A percentile compares a stretch with the other conserved stretches of the same genome.
Evolutionary conservation across 2,329 filamentous ascomycete genomes (phyloP).

Genomic region (Helminthosporium solani): DNA sequence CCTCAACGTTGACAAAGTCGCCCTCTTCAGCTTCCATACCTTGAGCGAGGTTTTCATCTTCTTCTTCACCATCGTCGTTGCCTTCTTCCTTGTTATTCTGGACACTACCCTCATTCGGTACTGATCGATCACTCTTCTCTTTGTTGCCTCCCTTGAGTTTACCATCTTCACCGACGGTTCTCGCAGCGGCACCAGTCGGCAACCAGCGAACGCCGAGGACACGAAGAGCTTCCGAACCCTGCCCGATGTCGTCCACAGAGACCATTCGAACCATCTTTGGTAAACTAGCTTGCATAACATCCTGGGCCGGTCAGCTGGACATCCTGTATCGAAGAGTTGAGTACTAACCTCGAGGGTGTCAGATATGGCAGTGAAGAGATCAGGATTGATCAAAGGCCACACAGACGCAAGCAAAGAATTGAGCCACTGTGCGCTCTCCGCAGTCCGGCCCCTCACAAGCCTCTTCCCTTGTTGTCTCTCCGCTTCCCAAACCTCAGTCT

Average conservation of each 20-base stretch:
- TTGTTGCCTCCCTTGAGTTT: conserved; percentile 53
- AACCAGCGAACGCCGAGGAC: conserved; percentile 73
- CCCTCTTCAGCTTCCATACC: conserved; percentile 76
- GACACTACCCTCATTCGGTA: conserved; percentile 47
- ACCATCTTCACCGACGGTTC: conserved; percentile 61
- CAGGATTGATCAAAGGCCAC: conserved; percentile 75
- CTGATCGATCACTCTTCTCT: conserved; percentile 53
- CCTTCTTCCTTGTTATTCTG: conserved; percentile 40
- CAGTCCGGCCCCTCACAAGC: conserved; percentile 49
- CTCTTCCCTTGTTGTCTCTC: conserved; percentile 57
- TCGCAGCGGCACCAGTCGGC: conserved; percentile 67
- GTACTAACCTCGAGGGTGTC: conserved; percentile 63
- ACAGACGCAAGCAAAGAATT: conserved; percentile 67
- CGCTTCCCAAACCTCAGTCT: conserved; percentile 70
- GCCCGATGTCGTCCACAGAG: conserved; percentile 72
- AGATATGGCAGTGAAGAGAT: conserved; percentile 67
- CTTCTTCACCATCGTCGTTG: conserved; percentile 27
- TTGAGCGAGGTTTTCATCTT: conserved; percentile 46
- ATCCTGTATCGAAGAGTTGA: neutral
- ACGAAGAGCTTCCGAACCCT: conserved; percentile 69
- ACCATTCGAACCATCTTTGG: conserved; percentile 72
- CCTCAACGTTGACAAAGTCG: conserved; percentile 74
- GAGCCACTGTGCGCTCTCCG: conserved; percentile 70
- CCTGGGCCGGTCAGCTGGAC: conserved; percentile 39
- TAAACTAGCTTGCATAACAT: conserved; percentile 76